Percentiles rank a stretch among this genome's conserved stretches.
These are phyloP conservation scores for Sugiyamaella americana DNA, from an alignment of 805 yeast genomes.

Conservation along the genomic window DNA sequence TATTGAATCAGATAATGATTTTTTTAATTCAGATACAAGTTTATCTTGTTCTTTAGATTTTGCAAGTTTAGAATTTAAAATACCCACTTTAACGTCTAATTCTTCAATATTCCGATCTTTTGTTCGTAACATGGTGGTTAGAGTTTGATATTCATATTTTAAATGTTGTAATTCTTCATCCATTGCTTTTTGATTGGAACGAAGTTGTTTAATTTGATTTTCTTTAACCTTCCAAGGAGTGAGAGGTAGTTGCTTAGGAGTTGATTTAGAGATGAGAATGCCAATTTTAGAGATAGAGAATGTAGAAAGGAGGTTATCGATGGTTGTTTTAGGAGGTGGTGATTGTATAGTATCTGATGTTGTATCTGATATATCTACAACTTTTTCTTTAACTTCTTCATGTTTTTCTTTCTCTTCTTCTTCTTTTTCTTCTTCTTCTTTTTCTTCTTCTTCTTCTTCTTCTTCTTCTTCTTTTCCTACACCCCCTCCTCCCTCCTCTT, in stretches of 20 bases:
- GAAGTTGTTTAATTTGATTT: slow-evolving; percentile 13
- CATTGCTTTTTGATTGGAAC: slow-evolving; percentile 8
- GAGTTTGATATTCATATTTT: slow-evolving; percentile 16
- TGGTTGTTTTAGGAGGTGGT: too few relatives aligned
- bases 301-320: too few relatives aligned
- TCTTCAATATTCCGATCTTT: slow-evolving; percentile 26
- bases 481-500: not conserved
- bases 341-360: not conserved
- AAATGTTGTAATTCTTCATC: slow-evolving; percentile 17
- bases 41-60: slow-evolving; percentile 22
- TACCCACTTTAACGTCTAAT: slow-evolving; percentile 20
- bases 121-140: slow-evolving; percentile 16
- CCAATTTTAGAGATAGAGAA: too few relatives aligned
- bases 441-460: not conserved
- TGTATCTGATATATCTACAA: not conserved
- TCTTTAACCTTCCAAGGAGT: slow-evolving; percentile 24
- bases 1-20: slow-evolving; percentile 9
- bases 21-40: slow-evolving; percentile 14
- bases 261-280: not conserved
- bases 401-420: not conserved
- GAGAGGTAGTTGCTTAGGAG: not conserved
- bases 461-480: not conserved
- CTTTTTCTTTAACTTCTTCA: not conserved
- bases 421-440: not conserved
- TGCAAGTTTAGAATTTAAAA: slow-evolving; percentile 19